Conservation (phyloP, 345 rosid species). For the Jatropha curcas region DNA sequence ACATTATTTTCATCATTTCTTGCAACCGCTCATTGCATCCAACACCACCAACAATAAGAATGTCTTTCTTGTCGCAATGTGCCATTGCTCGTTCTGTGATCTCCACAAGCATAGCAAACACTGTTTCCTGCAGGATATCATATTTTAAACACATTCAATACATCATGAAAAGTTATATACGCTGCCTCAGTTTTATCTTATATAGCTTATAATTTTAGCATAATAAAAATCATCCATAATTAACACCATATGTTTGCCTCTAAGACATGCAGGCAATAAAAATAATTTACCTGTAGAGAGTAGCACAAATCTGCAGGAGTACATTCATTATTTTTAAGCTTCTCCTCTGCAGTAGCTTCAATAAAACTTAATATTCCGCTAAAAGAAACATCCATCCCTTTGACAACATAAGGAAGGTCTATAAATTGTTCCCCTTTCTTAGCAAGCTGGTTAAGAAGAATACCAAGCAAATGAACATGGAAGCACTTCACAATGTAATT, state of each 20-base stretch:
- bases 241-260: neutral
- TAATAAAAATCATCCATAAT: neutral
- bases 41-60: constrained; percentile 92
- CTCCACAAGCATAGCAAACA: constrained; percentile 96
- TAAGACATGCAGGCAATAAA: neutral
- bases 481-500: constrained; percentile 2
- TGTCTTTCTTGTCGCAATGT: constrained; percentile 86
- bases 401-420: constrained; percentile 89
- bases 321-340: constrained; percentile 79
- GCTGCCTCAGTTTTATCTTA: neutral
- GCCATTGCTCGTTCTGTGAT: constrained; percentile 98
- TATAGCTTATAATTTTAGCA: neutral
- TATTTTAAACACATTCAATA: neutral
- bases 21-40: constrained; percentile 96
- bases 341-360: constrained; percentile 78
- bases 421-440: constrained; percentile 91
- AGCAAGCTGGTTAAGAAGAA: constrained; percentile 61
- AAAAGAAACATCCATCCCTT: constrained; percentile 98
- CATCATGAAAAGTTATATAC: neutral
- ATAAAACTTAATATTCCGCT: constrained; percentile 94
- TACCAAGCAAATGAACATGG: neutral
- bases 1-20: constrained; percentile 98
- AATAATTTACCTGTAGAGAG: constrained; percentile 72
- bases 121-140: constrained; percentile 56
- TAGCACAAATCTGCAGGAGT: constrained; percentile 94